Base-by-base conservation (phyloP, 108 stramenopile species). In the Chaetoceros muelleri region DNA sequence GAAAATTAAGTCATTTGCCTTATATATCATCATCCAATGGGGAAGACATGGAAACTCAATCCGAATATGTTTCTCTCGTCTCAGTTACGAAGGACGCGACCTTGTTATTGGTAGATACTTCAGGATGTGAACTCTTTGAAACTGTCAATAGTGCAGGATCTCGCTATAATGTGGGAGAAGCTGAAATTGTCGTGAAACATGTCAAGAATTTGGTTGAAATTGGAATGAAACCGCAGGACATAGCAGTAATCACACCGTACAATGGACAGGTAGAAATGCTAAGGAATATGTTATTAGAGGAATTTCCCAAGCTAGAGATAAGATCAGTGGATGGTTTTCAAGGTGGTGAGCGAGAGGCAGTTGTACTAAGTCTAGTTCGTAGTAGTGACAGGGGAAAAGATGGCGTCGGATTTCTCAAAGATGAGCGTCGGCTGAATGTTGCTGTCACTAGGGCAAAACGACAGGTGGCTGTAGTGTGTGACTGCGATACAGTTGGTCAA, bases 301-400 rank as follows among this genome's bases (percentile, higher is more conserved):
- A 76, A 20, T 65, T 69, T 30, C 81, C 82, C 17, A 69, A 61
- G 16, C 53, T 98, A 51, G 96, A 97, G 46, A 90, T 98, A 25
- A 76, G 91, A 21, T 86, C 91, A 28, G 97, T 99, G 8, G 99
- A 99, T 71, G 96, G 97, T 10, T 98, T 97, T 54, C 99, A 99
- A 62, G 99, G 97, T 13, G 97, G 97, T 10, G 97, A 99, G 67
- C 76, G 91, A 17, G 99, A 99, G 46, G 95, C 89, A 28, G 94
- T 99, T 46, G 78, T 99, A 7, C 63, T 99, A 8, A 93, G 88
- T 62, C 72, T 99, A 8, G 97, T 98, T 13, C 82, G 99, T 58
- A 93, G 90, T 59, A 87, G 80, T 56, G 78, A 79, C 22, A 46
- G 71, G 20, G 73, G 82, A 27, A 46, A 46, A 45, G 61, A 70